Evolutionary conservation across 1,284 basidiomycete genomes (phyloP).

Genomic region (Paramarasmius palmivorus): DNA sequence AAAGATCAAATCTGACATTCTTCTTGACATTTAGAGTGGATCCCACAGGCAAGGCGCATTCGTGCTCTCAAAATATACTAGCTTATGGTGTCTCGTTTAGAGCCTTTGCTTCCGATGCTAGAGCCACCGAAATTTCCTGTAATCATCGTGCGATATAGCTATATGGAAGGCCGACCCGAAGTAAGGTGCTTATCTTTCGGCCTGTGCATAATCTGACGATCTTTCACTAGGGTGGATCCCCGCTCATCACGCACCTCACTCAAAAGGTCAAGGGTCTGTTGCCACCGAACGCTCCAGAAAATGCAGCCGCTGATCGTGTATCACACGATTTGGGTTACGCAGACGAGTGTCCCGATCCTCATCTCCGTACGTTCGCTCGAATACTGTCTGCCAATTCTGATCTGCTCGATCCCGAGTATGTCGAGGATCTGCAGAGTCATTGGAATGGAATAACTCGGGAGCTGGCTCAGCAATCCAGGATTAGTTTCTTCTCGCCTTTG

Average conservation of each 20-base stretch:
- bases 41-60: no score
- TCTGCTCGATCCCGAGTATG: conserved; percentile 18
- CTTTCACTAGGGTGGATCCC: no score
- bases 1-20: no score
- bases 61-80: no score
- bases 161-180: conserved; percentile 19
- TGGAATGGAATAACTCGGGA: conserved; percentile 19
- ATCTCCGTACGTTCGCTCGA: conserved; percentile 22
- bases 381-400: conserved; percentile 21
- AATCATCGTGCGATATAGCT: conserved; percentile 20
- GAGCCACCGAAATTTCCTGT: conserved; percentile 21
- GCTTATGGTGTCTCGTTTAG: no score
- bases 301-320: no score
- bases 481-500: conserved; percentile 22
- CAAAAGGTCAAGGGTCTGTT: no score
- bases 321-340: conserved; percentile 13
- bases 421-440: conserved; percentile 20
- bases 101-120: conserved; percentile 21
- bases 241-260: no score
- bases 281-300: no score
- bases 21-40: no score
- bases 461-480: conserved; percentile 18
- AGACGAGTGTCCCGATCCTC: conserved; percentile 17
- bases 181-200: no score
- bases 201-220: no score